A percentile compares a stretch with the other conserved stretches of the same genome.
phyloP scores from a whole-genome alignment of 1,139 yeast species.

The Pichia sp. region DNA sequence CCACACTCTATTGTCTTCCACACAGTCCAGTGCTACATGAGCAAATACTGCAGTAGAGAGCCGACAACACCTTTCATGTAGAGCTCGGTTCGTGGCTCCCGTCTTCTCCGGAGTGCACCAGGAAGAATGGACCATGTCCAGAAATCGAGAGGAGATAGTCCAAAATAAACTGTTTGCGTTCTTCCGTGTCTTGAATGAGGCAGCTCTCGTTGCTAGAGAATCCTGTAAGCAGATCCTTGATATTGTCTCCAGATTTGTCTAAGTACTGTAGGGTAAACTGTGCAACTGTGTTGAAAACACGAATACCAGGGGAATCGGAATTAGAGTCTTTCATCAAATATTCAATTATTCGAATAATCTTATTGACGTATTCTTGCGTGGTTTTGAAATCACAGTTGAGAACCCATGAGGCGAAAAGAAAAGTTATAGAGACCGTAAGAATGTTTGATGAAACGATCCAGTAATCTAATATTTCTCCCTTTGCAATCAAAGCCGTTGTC shows the following conservation, averaged over 20 bases:
- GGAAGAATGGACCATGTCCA: constrained; percentile 1
- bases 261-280: constrained; percentile 1
- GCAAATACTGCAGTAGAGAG: too few species aligned
- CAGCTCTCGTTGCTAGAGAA: background rate
- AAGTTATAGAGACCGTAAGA: constrained; percentile 2
- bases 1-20: too few species aligned
- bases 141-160: constrained; percentile 1
- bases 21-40: too few species aligned
- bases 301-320: background rate
- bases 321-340: constrained; percentile 1
- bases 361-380: background rate
- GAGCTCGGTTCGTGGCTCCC: too few species aligned
- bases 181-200: constrained; percentile 1
- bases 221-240: background rate
- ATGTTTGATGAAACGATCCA: constrained; percentile 5
- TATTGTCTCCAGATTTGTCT: background rate
- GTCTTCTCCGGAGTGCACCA: too few species aligned
- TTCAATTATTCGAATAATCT: constrained; percentile 1
- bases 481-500: background rate
- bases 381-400: background rate
- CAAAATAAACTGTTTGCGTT: constrained; percentile 1
- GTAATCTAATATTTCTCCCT: background rate
- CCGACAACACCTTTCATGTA: too few species aligned
- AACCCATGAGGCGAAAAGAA: constrained; percentile 3
- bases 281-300: background rate